A percentile compares a stretch with the other conserved stretches of the same genome.
These are phyloP conservation scores for Bruguiera hainesii DNA, from an alignment of 441 rosid genomes.

Conservation along the genomic window DNA sequence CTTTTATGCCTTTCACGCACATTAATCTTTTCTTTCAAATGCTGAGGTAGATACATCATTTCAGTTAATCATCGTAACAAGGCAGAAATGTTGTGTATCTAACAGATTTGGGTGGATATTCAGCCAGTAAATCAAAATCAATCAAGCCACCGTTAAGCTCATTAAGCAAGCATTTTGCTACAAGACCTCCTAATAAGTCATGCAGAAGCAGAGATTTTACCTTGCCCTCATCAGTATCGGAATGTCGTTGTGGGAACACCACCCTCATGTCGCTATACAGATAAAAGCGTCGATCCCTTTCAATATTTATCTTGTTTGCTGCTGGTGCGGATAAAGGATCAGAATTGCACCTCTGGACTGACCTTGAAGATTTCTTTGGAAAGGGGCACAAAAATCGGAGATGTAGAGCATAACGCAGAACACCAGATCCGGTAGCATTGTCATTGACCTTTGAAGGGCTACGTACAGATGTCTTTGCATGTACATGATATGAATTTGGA, in stretches of 20 bases:
- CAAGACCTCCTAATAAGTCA: neutral
- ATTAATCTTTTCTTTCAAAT: too few relatives aligned
- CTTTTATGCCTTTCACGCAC: too few relatives aligned
- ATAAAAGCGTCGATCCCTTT: slow-evolving; percentile 40
- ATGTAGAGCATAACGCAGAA: slow-evolving; percentile 61
- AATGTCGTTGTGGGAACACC: slow-evolving; percentile 63
- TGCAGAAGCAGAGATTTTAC: slow-evolving; percentile 19
- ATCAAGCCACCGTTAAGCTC: neutral
- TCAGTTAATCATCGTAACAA: too few relatives aligned
- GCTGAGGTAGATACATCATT: too few relatives aligned
- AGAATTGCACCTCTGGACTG: slow-evolving; percentile 46
- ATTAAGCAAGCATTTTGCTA: slow-evolving; percentile 10
- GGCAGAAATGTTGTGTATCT: too few relatives aligned
- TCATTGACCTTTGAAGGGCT: slow-evolving; percentile 39
- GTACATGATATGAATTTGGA: slow-evolving; percentile 15
- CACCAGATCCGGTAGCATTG: slow-evolving; percentile 36
- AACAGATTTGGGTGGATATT: neutral
- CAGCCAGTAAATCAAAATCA: neutral
- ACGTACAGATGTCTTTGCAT: slow-evolving; percentile 25
- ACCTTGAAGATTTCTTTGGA: slow-evolving; percentile 38
- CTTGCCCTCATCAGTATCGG: slow-evolving; percentile 68
- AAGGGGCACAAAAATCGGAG: slow-evolving; percentile 46
- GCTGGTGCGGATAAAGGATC: slow-evolving; percentile 36
- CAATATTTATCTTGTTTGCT: slow-evolving; percentile 22
- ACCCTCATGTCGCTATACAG: slow-evolving; percentile 51